Conservation (phyloP, 352 stramenopile species). For the Globisporangium paroecandrum region DNA sequence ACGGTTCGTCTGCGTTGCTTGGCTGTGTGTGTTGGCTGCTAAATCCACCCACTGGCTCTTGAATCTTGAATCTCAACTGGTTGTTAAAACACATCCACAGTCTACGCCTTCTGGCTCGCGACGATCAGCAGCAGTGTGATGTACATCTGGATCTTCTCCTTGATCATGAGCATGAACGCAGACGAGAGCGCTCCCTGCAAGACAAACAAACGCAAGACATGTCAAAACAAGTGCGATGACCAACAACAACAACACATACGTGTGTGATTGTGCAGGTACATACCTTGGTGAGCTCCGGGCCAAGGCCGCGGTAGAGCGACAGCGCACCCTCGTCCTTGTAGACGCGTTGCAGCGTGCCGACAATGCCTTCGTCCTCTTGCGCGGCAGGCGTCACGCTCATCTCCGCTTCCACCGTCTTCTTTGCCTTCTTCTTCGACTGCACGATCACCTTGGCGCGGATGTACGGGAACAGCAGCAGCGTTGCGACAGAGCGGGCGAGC, state of each 20-base stretch:
- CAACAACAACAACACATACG: not conserved
- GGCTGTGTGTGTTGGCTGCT: too few relatives aligned
- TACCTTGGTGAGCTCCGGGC: slow-evolving; percentile 91
- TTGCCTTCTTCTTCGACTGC: slow-evolving; percentile 78
- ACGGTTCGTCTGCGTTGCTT: too few relatives aligned
- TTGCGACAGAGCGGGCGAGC: slow-evolving; percentile 91
- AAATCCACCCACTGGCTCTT: not conserved
- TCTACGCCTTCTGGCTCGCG: slow-evolving; percentile 24
- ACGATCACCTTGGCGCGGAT: slow-evolving; percentile 95
- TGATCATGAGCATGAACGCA: slow-evolving; percentile 97
- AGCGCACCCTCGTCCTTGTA: slow-evolving; percentile 83
- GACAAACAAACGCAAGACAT: not conserved
- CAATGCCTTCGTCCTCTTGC: slow-evolving; percentile 64
- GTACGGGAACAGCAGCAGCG: slow-evolving; percentile 96
- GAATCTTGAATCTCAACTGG: not conserved
- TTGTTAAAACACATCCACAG: not conserved
- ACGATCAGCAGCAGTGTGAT: slow-evolving; percentile 83
- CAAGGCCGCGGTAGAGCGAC: slow-evolving; percentile 92
- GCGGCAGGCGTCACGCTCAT: slow-evolving; percentile 5
- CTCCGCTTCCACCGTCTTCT: slow-evolving; percentile 13
- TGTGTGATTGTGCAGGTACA: not conserved
- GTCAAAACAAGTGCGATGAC: not conserved
- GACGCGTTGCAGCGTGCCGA: slow-evolving; percentile 66
- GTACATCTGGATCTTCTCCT: slow-evolving; percentile 95
- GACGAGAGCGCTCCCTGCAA: slow-evolving; percentile 92